Percentiles rank a stretch among this genome's conserved stretches.
These are phyloP conservation scores for Zizania latifolia DNA, from an alignment of 176 grass and related monocot species.

Conservation along the genomic window DNA sequence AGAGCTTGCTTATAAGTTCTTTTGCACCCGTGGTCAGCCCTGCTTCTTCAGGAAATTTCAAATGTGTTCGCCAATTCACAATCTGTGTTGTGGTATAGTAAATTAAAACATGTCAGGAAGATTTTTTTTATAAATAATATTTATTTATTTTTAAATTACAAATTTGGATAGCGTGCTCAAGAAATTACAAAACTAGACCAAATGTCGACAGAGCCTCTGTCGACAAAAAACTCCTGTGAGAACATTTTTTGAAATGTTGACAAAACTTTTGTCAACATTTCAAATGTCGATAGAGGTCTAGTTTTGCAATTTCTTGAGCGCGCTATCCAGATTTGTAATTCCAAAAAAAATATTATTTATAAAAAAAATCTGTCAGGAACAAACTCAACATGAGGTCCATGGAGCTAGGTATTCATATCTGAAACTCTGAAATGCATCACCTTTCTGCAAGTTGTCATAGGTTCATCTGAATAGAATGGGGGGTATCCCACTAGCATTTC, in stretches of 20 bases:
- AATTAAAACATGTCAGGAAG: background rate
- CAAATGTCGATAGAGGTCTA: too few species aligned
- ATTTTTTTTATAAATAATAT: too few species aligned
- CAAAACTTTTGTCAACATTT: too few species aligned
- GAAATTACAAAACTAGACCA: too few species aligned
- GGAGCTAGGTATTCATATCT: background rate
- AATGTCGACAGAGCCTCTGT: too few species aligned
- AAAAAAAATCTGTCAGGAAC: background rate
- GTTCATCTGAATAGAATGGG: slow-evolving; percentile 96
- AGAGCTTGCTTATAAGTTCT: slow-evolving; percentile 86
- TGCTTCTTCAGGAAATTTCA: slow-evolving; percentile 98
- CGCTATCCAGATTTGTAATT: too few species aligned
- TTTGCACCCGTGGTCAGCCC: slow-evolving; percentile 58
- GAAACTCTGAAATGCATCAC: slow-evolving; percentile 33
- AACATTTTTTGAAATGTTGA: too few species aligned
- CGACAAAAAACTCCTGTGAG: too few species aligned
- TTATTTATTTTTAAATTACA: too few species aligned
- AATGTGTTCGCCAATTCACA: slow-evolving; percentile 97
- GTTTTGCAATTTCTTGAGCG: too few species aligned
- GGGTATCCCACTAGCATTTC: slow-evolving; percentile 99
- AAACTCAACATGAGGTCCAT: background rate
- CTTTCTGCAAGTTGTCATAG: slow-evolving; percentile 98
- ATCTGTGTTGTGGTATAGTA: slow-evolving; percentile 48
- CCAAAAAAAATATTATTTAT: too few species aligned
- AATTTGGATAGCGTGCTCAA: too few species aligned